Evolutionary conservation across 345 rosid species (phyloP).

Genomic region (Hypericum androsaemum): DNA sequence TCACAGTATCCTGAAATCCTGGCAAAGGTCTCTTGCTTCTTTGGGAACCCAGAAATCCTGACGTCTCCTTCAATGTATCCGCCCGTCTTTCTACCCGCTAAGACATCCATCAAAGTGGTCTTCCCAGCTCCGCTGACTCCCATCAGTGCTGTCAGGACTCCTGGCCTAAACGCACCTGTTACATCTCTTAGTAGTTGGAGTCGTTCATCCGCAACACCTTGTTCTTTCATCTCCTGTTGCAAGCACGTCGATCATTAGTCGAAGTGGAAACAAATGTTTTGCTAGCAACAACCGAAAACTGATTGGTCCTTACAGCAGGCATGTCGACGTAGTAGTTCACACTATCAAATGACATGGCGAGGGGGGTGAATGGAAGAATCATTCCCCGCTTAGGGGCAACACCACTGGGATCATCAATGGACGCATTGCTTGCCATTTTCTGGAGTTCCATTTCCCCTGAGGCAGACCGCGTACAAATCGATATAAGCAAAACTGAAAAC

Average conservation of each 20-base stretch:
- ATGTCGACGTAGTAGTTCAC: constrained; percentile 68
- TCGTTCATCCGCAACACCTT: not conserved
- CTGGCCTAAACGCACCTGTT: not conserved
- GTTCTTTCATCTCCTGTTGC: not conserved
- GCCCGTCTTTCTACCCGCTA: no score
- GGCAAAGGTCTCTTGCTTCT: no score
- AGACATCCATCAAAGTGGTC: no score
- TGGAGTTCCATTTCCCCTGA: constrained; percentile 40
- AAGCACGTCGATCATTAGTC: not conserved
- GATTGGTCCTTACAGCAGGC: constrained; percentile 50
- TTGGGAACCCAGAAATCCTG: not conserved
- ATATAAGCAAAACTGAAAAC: not conserved
- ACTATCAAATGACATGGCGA: constrained; percentile 60
- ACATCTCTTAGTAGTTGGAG: not conserved
- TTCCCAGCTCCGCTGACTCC: not conserved
- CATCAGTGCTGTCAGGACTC: constrained; percentile 2
- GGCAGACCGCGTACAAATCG: constrained; percentile 13
- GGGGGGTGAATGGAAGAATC: constrained; percentile 76
- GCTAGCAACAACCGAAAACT: not conserved
- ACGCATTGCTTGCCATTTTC: constrained; percentile 24
- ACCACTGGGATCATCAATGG: constrained; percentile 23
- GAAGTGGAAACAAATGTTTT: no score
- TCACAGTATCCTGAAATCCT: no score
- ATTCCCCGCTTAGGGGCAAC: constrained; percentile 53
- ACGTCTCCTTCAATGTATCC: not conserved